Conservation (phyloP, 768 basidiomycete genomes). For the Panellus pusillus region DNA sequence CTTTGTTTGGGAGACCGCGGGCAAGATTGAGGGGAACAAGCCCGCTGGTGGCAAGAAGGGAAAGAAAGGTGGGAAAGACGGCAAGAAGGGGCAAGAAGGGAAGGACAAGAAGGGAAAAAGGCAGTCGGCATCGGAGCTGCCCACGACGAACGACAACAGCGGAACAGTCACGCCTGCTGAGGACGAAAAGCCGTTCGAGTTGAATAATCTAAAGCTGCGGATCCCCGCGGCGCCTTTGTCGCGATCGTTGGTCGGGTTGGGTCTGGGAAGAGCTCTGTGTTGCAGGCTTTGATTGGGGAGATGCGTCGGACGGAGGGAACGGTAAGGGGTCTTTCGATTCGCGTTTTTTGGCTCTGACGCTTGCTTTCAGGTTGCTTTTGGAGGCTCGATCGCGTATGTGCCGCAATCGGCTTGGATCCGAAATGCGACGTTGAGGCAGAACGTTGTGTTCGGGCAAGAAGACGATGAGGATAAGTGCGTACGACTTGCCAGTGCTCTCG, state of each 20-base stretch:
- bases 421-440: slow-evolving; percentile 69
- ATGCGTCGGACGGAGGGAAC: slow-evolving; percentile 46
- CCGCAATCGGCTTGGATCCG: slow-evolving; percentile 64
- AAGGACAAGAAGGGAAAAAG: background rate
- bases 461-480: slow-evolving; percentile 58
- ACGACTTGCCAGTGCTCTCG: slow-evolving; percentile 34
- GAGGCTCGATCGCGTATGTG: slow-evolving; percentile 56
- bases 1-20: no score
- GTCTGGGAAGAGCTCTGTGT: slow-evolving; percentile 46
- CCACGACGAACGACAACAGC: no score
- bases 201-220: slow-evolving; percentile 30
- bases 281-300: slow-evolving; percentile 42
- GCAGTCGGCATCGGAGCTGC: background rate
- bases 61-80: no score
- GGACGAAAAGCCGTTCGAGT: slow-evolving; percentile 23
- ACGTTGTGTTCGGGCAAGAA: slow-evolving; percentile 70
- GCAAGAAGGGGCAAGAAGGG: background rate
- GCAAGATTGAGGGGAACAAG: no score
- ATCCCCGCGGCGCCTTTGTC: slow-evolving; percentile 45
- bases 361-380: slow-evolving; percentile 43
- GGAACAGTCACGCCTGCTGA: no score
- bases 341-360: background rate
- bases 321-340: slow-evolving; percentile 23
- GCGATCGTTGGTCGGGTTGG: slow-evolving; percentile 55
- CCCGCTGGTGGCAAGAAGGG: slow-evolving; percentile 19